phyloP scores from a whole-genome alignment of 176 grass and related monocot genomes.

The Canna indica region DNA sequence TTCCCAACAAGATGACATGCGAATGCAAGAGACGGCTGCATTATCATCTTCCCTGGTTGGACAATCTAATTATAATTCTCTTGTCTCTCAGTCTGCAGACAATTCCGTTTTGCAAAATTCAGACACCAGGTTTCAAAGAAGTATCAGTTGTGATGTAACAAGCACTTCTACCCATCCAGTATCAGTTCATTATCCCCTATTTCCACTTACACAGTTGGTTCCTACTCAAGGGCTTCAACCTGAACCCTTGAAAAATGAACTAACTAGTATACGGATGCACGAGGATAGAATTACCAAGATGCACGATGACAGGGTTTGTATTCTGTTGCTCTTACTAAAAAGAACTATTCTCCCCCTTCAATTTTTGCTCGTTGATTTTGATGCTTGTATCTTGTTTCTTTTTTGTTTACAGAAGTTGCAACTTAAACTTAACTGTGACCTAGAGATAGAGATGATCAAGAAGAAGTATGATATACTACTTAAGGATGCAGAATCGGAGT shows the following conservation, averaged over 20 bases:
- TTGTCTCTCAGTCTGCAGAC: conserved; percentile 25
- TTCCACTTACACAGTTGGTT: conserved; percentile 38
- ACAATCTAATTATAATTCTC: conserved; percentile 7
- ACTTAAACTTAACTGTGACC: conserved; percentile 39
- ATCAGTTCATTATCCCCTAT: conserved; percentile 26
- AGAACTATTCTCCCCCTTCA: not conserved
- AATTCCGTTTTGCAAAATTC: conserved; percentile 13
- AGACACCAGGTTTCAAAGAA: conserved; percentile 27
- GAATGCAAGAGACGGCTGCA: not conserved
- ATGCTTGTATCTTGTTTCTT: conserved; percentile 15
- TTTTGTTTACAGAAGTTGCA: conserved; percentile 42
- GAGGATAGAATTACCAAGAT: conserved; percentile 38
- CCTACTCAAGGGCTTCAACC: conserved; percentile 36
- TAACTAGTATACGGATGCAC: conserved; percentile 39
- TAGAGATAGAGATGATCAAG: conserved; percentile 64
- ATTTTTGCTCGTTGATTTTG: conserved; percentile 8
- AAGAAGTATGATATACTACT: conserved; percentile 67
- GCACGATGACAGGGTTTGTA: conserved; percentile 52
- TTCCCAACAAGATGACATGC: not conserved
- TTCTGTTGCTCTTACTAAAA: conserved; percentile 10
- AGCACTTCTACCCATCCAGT: conserved; percentile 22
- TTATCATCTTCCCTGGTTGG: conserved; percentile 11
- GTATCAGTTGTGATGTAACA: conserved; percentile 23
- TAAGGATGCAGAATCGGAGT: conserved; percentile 43
- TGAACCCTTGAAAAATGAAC: conserved; percentile 67